These are phyloP conservation scores for Neurospora sp. DNA, from an alignment of 2,329 filamentous ascomycete genomes.

Conservation along the genomic window DNA sequence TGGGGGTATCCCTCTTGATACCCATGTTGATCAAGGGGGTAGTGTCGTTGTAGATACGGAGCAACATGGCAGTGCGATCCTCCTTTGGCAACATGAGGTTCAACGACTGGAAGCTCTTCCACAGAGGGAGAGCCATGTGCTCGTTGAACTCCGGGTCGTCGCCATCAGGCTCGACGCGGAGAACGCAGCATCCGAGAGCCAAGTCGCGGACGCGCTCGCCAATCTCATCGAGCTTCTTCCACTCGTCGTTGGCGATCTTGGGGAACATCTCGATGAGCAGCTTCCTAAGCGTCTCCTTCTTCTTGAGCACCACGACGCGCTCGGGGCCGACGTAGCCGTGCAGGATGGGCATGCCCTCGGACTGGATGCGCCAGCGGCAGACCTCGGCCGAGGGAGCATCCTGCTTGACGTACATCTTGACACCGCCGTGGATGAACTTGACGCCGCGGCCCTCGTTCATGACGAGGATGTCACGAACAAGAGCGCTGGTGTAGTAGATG, in stretches of 20 bases:
- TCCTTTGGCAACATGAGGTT: constrained; percentile 99
- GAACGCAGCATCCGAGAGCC: constrained; percentile 82
- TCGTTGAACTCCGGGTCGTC: constrained; percentile 53
- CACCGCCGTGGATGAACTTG: constrained; percentile 92
- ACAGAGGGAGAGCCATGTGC: constrained; percentile 80
- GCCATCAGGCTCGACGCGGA: constrained; percentile 69
- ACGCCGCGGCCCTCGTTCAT: constrained; percentile 85
- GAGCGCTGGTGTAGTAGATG: constrained; percentile 86
- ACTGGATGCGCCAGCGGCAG: constrained; percentile 91
- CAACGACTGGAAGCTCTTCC: constrained; percentile 83
- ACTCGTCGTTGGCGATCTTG: constrained; percentile 65
- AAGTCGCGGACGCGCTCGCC: constrained; percentile 72
- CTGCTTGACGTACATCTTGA: constrained; percentile 99
- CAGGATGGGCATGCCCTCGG: constrained; percentile 82
- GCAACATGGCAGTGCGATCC: constrained; percentile 82
- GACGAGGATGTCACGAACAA: constrained; percentile 75
- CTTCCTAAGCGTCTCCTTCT: constrained; percentile 68
- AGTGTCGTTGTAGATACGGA: constrained; percentile 84
- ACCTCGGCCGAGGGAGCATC: constrained; percentile 79
- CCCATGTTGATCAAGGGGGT: constrained; percentile 69
- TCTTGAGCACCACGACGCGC: constrained; percentile 63
- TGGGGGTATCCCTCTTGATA: constrained; percentile 38
- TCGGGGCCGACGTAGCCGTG: constrained; percentile 79
- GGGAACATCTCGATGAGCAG: constrained; percentile 96
- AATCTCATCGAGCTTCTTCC: constrained; percentile 74